phyloP scores from a whole-genome alignment of 331 rosid genomes.

The Cucumis variabilis region DNA sequence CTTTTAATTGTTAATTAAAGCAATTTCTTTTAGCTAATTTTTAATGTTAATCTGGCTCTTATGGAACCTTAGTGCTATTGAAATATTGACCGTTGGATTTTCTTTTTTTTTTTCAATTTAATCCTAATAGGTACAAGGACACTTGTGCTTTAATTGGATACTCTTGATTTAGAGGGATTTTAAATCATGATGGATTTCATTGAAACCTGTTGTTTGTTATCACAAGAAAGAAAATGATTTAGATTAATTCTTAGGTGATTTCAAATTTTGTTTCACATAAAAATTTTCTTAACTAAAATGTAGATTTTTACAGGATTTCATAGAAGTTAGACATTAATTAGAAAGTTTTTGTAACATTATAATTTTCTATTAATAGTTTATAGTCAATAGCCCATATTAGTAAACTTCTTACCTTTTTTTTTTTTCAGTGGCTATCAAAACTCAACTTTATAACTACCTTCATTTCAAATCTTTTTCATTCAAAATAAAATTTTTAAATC shows the following conservation, averaged over 20 bases:
- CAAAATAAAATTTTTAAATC: background rate
- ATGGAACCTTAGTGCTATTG: background rate
- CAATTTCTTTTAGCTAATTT: background rate
- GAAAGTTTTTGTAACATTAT: background rate
- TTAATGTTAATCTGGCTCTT: background rate
- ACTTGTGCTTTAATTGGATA: background rate
- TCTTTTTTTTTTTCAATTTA: background rate
- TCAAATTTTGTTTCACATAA: background rate
- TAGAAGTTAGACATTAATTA: background rate
- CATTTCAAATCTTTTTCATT: background rate
- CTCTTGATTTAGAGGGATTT: background rate
- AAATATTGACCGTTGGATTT: background rate
- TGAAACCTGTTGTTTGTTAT: background rate
- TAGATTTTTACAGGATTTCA: background rate
- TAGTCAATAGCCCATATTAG: background rate
- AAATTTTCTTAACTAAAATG: background rate
- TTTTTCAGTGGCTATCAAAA: background rate
- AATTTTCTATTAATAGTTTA: background rate
- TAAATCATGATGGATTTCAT: background rate
- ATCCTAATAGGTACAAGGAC: background rate
- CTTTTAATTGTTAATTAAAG: background rate
- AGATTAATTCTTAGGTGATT: background rate
- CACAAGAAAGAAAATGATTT: background rate
- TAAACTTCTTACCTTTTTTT: background rate
- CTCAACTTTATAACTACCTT: background rate